phyloP scores from a whole-genome alignment of 345 rosid genomes.

The Melaleuca alternifolia region DNA sequence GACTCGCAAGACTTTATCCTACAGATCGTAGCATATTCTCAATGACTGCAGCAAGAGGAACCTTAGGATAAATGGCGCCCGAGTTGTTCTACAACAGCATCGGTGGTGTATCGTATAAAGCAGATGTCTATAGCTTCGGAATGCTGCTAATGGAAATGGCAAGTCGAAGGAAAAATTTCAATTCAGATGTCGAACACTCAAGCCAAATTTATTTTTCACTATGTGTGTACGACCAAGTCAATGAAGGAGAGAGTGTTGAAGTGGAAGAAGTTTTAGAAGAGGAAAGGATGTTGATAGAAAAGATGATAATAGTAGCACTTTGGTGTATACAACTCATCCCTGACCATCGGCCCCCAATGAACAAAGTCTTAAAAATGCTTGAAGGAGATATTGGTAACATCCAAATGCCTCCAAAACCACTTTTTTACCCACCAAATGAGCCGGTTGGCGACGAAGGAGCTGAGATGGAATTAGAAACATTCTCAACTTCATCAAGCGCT shows the following conservation, averaged over 20 bases:
- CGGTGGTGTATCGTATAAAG: background rate
- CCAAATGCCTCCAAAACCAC: background rate
- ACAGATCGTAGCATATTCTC: background rate
- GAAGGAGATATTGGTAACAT: background rate
- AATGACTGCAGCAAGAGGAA: background rate
- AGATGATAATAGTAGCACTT: background rate
- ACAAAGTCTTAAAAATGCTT: background rate
- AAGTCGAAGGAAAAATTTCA: background rate
- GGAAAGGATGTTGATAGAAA: background rate
- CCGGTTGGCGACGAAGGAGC: rapidly evolving
- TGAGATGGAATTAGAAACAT: background rate
- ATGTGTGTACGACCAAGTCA: background rate
- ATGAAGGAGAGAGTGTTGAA: background rate
- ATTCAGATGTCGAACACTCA: background rate
- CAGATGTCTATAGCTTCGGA: background rate
- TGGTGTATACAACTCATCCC: background rate
- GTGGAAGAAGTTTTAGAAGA: background rate
- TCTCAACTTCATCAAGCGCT: background rate
- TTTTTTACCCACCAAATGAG: background rate
- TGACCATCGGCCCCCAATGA: background rate
- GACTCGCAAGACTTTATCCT: background rate
- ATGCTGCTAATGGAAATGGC: background rate
- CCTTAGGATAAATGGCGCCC: background rate
- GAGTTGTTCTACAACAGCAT: background rate
- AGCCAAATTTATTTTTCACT: background rate